Evolutionary conservation across 148 eudicot species (phyloP), one percentile per base, ranked within the genome.

Genomic region (Amaranthus hypochondriacus): DNA sequence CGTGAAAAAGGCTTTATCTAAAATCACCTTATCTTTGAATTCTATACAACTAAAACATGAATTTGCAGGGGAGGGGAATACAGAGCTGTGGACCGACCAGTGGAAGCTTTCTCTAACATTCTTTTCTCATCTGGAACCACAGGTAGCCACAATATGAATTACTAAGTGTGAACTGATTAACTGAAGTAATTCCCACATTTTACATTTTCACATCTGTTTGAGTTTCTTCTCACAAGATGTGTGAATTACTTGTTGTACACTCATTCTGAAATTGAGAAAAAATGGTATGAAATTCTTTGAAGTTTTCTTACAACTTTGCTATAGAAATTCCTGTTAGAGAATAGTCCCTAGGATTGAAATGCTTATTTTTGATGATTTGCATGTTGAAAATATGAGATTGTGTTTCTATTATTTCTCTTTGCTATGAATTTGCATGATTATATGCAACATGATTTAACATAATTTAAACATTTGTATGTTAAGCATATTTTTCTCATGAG

Each of bases 101-200:
- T 83, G 61, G 92, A 92, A 76, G 89, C 96, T 77, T 86, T 83
- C 80, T 83, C 92, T 56, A 92, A 95, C 84, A 90, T 95, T 75
- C 96, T 95, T 73, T 95, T 95, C 83, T 95, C 98, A 66, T 95
- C 98, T 47, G 98, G 98, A 84, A 95, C 98, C 69, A 95, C 98
- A 77, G 98, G 98, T 92, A 80, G 18, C 46, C 58, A 9, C 28
- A 57, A 64, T 62, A 50, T 51, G 62, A 73, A 50, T 58, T 66
- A 7, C 48, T 51, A 28, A 28, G 42, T 58, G 59, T 58, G 10
- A 39, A 13, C 4, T n/a, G 39, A 11, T 73, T 48, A 43, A 65
- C 48, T 18, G 8, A 14, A 13, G 42, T 49, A 28, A 11, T 60
- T 72, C 50, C 53, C 58, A 42, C 53, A 71, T 18, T 13, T 52